phyloP scores from a whole-genome alignment of 2,329 filamentous ascomycete genomes.

The Beauveria scarabaeidicola region DNA sequence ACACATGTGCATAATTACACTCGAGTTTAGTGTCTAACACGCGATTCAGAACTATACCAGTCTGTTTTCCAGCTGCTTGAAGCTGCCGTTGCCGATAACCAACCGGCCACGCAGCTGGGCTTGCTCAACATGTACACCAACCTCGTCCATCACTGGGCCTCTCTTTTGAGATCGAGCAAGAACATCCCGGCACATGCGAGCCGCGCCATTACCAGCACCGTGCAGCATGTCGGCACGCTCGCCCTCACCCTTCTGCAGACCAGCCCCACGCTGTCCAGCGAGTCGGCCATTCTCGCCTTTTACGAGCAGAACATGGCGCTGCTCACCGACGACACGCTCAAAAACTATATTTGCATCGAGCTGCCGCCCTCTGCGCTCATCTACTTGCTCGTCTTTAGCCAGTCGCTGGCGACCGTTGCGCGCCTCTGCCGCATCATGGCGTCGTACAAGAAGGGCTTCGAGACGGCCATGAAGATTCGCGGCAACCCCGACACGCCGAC shows the following conservation, averaged over 20 bases:
- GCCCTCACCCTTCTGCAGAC: constrained; percentile 53
- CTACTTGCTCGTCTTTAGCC: constrained; percentile 62
- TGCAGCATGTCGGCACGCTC: constrained; percentile 45
- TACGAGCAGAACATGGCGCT: constrained; percentile 54
- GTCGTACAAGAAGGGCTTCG: constrained; percentile 66
- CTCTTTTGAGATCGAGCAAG: constrained; percentile 33
- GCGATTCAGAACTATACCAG: constrained; percentile 37
- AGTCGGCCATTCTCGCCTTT: constrained; percentile 59
- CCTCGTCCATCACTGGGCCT: constrained; percentile 54
- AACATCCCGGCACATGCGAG: constrained; percentile 28
- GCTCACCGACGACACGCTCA: constrained; percentile 41
- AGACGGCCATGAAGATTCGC: constrained; percentile 46
- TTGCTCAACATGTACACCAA: constrained; percentile 60
- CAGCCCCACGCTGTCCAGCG: constrained; percentile 31
- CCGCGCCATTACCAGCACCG: constrained; percentile 31
- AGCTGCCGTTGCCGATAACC: constrained; percentile 39
- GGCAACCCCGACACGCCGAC: constrained; percentile 19
- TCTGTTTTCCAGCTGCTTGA: constrained; percentile 46
- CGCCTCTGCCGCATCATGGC: constrained; percentile 63
- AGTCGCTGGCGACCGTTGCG: constrained; percentile 55
- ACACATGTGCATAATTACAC: too few species aligned
- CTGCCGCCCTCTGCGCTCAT: constrained; percentile 60
- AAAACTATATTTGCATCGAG: constrained; percentile 52
- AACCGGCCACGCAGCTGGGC: constrained; percentile 42
- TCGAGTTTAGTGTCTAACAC: constrained; percentile 16